Conservation (phyloP, 2,329 filamentous ascomycete genomes). For the Nothophoma quercina region DNA sequence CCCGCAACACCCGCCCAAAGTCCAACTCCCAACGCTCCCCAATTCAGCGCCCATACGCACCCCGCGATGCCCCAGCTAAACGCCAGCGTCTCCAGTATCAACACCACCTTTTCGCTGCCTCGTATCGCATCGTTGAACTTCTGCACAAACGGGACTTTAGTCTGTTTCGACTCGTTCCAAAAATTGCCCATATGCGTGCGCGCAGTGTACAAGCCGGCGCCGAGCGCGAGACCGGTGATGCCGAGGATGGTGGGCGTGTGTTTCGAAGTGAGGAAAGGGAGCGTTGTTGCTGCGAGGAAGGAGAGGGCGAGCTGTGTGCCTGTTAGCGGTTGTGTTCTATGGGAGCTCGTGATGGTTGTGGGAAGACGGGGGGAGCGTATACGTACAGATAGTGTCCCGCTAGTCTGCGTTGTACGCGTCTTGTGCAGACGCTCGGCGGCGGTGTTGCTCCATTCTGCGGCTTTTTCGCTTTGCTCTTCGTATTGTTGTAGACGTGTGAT, state of each 20-base stretch:
- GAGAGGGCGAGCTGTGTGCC: conserved; percentile 28
- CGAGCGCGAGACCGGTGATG: conserved; percentile 20
- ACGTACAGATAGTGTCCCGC: conserved; percentile 42
- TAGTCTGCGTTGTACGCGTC: conserved; percentile 47
- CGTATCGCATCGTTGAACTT: conserved; percentile 49
- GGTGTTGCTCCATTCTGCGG: conserved; percentile 46
- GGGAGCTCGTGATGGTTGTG: background rate
- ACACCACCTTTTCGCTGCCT: conserved; percentile 40
- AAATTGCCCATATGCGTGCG: conserved; percentile 41
- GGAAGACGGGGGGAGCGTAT: background rate
- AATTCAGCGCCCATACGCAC: conserved; percentile 24
- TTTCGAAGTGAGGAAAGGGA: conserved; percentile 24
- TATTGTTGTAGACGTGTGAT: conserved; percentile 48
- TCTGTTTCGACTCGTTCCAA: conserved; percentile 44
- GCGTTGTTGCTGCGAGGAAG: conserved; percentile 29
- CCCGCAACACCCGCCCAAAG: conserved; percentile 11
- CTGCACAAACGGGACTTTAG: conserved; percentile 45
- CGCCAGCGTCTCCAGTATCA: conserved; percentile 30
- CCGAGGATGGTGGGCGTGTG: conserved; percentile 15
- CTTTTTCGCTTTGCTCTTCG: conserved; percentile 45
- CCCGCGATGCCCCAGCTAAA: conserved; percentile 31
- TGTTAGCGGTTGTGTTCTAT: background rate
- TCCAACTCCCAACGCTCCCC: conserved; percentile 16
- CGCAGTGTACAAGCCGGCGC: conserved; percentile 22
- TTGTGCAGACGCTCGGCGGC: conserved; percentile 44